Evolutionary conservation across 2,329 filamentous ascomycete species (phyloP).

Genomic region (Aspergillus texensis): DNA sequence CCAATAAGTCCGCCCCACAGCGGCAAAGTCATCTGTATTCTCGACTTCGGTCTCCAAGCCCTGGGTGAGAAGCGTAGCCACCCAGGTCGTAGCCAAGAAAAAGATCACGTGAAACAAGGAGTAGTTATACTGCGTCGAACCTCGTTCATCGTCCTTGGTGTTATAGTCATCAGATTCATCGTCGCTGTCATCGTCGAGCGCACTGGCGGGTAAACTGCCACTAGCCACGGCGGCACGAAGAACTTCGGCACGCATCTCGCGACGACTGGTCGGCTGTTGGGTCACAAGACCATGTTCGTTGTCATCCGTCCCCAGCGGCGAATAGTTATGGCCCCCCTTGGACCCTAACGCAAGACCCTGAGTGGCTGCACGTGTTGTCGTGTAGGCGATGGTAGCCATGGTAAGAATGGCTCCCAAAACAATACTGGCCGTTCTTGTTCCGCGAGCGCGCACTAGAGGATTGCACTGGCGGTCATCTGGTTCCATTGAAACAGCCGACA

Average conservation of each 20-base stretch:
- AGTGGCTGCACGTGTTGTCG: slow-evolving; percentile 92
- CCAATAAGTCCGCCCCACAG: slow-evolving; percentile 93
- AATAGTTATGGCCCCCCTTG: slow-evolving; percentile 57
- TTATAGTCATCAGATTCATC: slow-evolving; percentile 65
- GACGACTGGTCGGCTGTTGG: slow-evolving; percentile 76
- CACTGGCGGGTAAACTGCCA: slow-evolving; percentile 87
- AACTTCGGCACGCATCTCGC: slow-evolving; percentile 91
- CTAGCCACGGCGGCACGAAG: slow-evolving; percentile 90
- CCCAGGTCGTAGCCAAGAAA: slow-evolving; percentile 94
- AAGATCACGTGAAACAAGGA: slow-evolving; percentile 96
- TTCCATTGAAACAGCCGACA: slow-evolving; percentile 98
- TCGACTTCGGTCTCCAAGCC: slow-evolving; percentile 70
- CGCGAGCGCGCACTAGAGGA: slow-evolving; percentile 79
- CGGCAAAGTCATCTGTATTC: slow-evolving; percentile 74
- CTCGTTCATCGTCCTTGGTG: slow-evolving; percentile 82
- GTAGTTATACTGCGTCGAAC: slow-evolving; percentile 93
- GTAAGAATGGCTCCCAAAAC: slow-evolving; percentile 93
- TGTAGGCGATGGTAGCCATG: slow-evolving; percentile 96
- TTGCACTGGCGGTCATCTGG: slow-evolving; percentile 95
- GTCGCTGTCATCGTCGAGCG: slow-evolving; percentile 70
- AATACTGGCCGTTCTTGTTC: slow-evolving; percentile 85
- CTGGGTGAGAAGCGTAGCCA: slow-evolving; percentile 85
- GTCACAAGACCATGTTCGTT: slow-evolving; percentile 84
- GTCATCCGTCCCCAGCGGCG: slow-evolving; percentile 66
- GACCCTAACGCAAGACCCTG: slow-evolving; percentile 67